Conservation (phyloP, 2,329 filamentous ascomycete species). For the Ophiosphaerella herpotricha region DNA sequence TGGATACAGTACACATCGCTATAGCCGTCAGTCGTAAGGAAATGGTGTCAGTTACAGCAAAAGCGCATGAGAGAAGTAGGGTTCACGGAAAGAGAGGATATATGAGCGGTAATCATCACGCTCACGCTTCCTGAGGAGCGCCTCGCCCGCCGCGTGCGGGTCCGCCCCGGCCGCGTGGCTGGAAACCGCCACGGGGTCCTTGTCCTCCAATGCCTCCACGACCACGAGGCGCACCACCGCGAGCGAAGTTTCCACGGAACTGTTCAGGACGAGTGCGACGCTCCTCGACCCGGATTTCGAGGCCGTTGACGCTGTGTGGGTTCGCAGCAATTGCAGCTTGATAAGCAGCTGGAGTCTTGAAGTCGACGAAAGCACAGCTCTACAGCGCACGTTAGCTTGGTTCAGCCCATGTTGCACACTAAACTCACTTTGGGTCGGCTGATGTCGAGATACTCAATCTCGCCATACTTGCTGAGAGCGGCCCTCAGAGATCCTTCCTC, state of each 20-base stretch:
- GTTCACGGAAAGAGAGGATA: conserved; percentile 7
- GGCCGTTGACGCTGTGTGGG: conserved; percentile 81
- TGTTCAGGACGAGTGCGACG: conserved; percentile 66
- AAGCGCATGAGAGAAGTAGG: conserved; percentile 10
- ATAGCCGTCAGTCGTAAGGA: conserved; percentile 44
- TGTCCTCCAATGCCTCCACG: conserved; percentile 64
- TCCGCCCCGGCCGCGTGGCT: conserved; percentile 70
- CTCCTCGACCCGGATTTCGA: conserved; percentile 85
- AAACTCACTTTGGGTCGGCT: conserved; percentile 74
- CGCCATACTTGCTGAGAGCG: conserved; percentile 71
- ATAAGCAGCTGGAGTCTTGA: conserved; percentile 78
- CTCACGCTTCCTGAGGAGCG: conserved; percentile 42
- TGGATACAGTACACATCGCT: conserved; percentile 44
- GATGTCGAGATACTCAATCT: conserved; percentile 67
- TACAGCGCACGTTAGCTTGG: conserved; percentile 46
- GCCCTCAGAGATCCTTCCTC: conserved; percentile 72
- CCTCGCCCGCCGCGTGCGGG: conserved; percentile 57
- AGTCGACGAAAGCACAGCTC: conserved; percentile 98
- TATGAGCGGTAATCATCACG: conserved; percentile 1
- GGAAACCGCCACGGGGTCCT: conserved; percentile 70
- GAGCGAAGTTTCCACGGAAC: conserved; percentile 43
- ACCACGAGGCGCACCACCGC: conserved; percentile 56
- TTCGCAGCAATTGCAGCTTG: conserved; percentile 81
- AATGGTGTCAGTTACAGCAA: conserved; percentile 21
- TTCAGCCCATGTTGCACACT: not conserved